Base-by-base conservation (phyloP, 1,284 basidiomycete species). In the Fomitopsis palustris region DNA sequence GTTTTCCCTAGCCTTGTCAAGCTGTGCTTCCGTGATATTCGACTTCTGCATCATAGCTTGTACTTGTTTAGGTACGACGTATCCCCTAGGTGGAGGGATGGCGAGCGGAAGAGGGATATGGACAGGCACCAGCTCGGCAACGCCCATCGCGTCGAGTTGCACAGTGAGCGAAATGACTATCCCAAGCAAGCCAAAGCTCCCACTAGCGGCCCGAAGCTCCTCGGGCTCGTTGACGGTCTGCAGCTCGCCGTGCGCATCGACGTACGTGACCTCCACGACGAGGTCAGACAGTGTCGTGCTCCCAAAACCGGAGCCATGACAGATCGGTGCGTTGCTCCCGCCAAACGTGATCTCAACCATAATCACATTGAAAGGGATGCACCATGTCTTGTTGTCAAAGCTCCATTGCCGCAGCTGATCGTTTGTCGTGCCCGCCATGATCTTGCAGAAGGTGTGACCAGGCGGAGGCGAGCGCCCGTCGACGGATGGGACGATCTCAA, bases 311-410 rank as follows among this genome's bases (percentile, higher is more conserved):
- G 62, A 55, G 51, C 62, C 62, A 35, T 63, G 62, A 35, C 62
- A 61, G 17, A 63, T 59, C 38, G 60, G 54, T 5, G 52, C 62
- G 53, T 63, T 63, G 38, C 57, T 58, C 6, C 62, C 62, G 23
- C 62, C 62, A 27, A 63, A 55, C 4, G 62, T 63, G 37, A 63
- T 56, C 59, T 62, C 45, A 47, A 54, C 49, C 47, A 57, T 51
- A 39, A 57, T 57, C 21, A 57, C 56, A 21, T 57, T 53, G 56
- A 57, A 58, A 16, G 60, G 60, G 47, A 61, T 58, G 29, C 53
- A 58, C 57, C 56, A 58, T 17, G 60, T 33, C 39, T 61, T 61
- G 43, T 59, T 53, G 21, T 58, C 45, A 39, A 57, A 52, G 54
- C 57, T 47, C 60, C 60, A 61, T 38, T 42, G 29, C 31, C 60